Conservation (phyloP, 495 filamentous ascomycete species). For the Xylaria palmicola region DNA sequence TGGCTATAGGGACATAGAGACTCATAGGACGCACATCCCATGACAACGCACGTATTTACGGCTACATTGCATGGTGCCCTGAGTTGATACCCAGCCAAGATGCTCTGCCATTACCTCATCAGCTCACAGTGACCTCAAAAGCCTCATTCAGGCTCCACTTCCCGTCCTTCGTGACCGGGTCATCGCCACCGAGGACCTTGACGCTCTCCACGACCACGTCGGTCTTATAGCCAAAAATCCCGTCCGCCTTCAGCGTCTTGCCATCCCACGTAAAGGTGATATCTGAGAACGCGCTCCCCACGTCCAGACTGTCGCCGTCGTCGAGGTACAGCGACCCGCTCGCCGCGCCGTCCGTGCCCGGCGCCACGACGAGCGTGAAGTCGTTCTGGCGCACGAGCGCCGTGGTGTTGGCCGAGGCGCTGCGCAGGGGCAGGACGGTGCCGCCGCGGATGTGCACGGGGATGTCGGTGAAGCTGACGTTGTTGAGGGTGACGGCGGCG, state of each 20-base stretch:
- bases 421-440: constrained; percentile 63
- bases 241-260: constrained; percentile 45
- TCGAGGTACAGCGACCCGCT: constrained; percentile 57
- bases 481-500: constrained; percentile 44
- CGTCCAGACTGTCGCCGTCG: constrained; percentile 57
- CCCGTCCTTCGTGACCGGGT: constrained; percentile 13
- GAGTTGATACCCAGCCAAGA: too few species aligned
- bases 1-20: too few species aligned
- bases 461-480: constrained; percentile 64
- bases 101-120: neutral
- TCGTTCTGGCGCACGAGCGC: constrained; percentile 59
- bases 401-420: constrained; percentile 66
- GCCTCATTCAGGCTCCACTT: constrained; percentile 18
- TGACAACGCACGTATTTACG: too few species aligned
- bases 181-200: constrained; percentile 42
- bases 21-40: too few species aligned
- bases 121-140: constrained; percentile 16
- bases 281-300: constrained; percentile 42
- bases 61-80: too few species aligned
- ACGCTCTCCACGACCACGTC: constrained; percentile 52
- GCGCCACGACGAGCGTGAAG: constrained; percentile 69
- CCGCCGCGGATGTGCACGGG: constrained; percentile 72
- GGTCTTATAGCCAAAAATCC: constrained; percentile 48
- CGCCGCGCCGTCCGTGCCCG: constrained; percentile 44
- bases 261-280: constrained; percentile 49